These are phyloP conservation scores for Chaetomiaceae sp. DNA, from an alignment of 2,329 filamentous ascomycete species.

Conservation along the genomic window DNA sequence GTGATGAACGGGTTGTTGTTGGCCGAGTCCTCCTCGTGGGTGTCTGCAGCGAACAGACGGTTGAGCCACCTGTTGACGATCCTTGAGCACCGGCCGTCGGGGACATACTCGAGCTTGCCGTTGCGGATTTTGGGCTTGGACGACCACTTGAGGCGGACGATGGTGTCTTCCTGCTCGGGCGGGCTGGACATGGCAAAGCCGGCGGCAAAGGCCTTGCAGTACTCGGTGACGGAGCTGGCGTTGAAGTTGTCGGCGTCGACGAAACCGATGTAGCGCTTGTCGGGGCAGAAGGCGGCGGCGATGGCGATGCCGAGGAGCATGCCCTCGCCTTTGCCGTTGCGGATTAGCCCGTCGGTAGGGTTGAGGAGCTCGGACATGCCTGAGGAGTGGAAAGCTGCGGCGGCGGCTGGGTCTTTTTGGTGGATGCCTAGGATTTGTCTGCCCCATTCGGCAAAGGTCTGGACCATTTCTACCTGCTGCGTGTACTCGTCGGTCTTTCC, in stretches of 20 bases:
- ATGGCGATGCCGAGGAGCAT: slow-evolving; percentile 33
- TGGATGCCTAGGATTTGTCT: slow-evolving; percentile 28
- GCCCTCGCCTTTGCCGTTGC: slow-evolving; percentile 32
- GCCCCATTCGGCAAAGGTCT: slow-evolving; percentile 20
- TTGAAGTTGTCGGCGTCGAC: slow-evolving; percentile 34
- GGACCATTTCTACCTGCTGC: slow-evolving; percentile 23
- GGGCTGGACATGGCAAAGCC: slow-evolving; percentile 28
- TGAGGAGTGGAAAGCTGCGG: slow-evolving; percentile 22
- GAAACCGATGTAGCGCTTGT: slow-evolving; percentile 30
- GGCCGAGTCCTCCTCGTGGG: background rate
- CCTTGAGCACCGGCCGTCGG: slow-evolving; percentile 30
- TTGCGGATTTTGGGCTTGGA: slow-evolving; percentile 32
- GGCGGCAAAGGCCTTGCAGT: slow-evolving; percentile 32
- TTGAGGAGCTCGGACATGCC: slow-evolving; percentile 27
- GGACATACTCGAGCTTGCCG: slow-evolving; percentile 26
- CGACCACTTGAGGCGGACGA: slow-evolving; percentile 33
- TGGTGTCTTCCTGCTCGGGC: slow-evolving; percentile 22
- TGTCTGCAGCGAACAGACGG: slow-evolving; percentile 18
- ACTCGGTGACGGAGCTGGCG: slow-evolving; percentile 31
- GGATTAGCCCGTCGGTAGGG: slow-evolving; percentile 20
- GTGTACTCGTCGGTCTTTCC: slow-evolving; percentile 22
- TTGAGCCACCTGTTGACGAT: slow-evolving; percentile 33
- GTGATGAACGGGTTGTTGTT: slow-evolving; percentile 22
- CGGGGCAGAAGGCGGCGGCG: slow-evolving; percentile 24
- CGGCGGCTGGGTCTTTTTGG: slow-evolving; percentile 29